Percentiles rank a stretch among this genome's conserved stretches.
Evolutionary conservation across 305 asterid genomes (phyloP).

Genomic region (Striga hermonthica): DNA sequence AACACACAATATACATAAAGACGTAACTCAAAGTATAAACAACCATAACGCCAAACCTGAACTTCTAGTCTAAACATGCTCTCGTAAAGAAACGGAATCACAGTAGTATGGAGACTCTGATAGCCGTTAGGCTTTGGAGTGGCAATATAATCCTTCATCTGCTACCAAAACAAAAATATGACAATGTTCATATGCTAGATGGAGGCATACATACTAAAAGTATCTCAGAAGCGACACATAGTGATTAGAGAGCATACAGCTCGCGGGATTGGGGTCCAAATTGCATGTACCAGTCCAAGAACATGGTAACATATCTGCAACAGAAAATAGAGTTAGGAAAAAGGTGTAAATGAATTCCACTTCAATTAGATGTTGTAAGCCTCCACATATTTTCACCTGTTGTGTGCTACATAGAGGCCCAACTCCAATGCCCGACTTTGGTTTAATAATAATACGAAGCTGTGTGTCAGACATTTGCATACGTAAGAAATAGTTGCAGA

Average conservation of each 20-base stretch:
- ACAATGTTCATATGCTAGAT: constrained; percentile 16
- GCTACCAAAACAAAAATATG: constrained; percentile 32
- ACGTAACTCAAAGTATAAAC: constrained; percentile 3
- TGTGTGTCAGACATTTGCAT: constrained; percentile 34
- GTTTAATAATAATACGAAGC: constrained; percentile 77
- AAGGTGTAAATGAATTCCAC: neutral
- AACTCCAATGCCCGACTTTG: constrained; percentile 69
- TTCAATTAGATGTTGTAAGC: constrained; percentile 16
- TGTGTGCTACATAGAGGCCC: constrained; percentile 77
- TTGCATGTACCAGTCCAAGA: constrained; percentile 81
- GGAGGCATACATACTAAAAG: constrained; percentile 9
- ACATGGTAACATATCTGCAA: constrained; percentile 79
- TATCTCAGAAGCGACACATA: constrained; percentile 2
- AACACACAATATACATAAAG: neutral
- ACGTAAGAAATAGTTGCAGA: constrained; percentile 28
- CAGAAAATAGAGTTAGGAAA: constrained; percentile 12
- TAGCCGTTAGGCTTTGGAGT: constrained; percentile 86
- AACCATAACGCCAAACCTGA: constrained; percentile 47
- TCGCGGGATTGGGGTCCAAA: constrained; percentile 86
- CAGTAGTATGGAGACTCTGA: constrained; percentile 88
- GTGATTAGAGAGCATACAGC: constrained; percentile 50
- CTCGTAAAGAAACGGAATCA: constrained; percentile 80
- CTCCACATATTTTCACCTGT: constrained; percentile 44
- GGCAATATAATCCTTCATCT: constrained; percentile 65
- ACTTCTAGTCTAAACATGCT: constrained; percentile 81